Conservation (phyloP, 2,329 filamentous ascomycete genomes). For the Neonectria punicea region DNA sequence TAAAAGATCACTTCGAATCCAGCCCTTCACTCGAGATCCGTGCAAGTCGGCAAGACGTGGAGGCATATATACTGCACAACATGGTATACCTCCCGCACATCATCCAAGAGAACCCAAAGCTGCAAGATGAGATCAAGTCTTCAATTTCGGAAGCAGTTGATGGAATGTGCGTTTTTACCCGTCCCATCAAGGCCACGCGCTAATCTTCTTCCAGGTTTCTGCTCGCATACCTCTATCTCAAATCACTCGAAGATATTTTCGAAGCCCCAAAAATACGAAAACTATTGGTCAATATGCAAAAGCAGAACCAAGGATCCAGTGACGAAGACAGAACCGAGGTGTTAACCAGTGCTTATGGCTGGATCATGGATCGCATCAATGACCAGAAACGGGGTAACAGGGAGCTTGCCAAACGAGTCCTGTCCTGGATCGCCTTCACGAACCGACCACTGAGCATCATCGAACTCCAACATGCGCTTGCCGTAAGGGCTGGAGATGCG, state of each 20-base stretch:
- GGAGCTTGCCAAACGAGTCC: not conserved
- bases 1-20: not conserved
- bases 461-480: constrained; percentile 12
- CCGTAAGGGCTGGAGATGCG: constrained; percentile 2
- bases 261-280: not conserved
- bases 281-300: constrained; percentile 7
- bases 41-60: constrained; percentile 4
- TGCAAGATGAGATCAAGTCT: constrained; percentile 13
- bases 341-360: not conserved
- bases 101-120: constrained; percentile 9
- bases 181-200: not conserved
- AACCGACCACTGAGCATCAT: constrained; percentile 1
- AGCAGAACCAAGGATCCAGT: not conserved
- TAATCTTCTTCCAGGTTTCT: constrained; percentile 12
- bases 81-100: constrained; percentile 9
- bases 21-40: constrained; percentile 5
- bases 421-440: constrained; percentile 10
- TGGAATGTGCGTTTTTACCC: constrained; percentile 10
- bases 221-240: constrained; percentile 3
- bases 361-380: constrained; percentile 7
- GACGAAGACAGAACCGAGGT: constrained; percentile 4
- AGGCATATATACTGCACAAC: constrained; percentile 4
- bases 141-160: constrained; percentile 7
- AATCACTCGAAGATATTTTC: constrained; percentile 4
- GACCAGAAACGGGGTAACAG: not conserved